Evolutionary conservation across 768 basidiomycete genomes (phyloP), one percentile per base, ranked within the genome.

Genomic region (Lentinula edodes): DNA sequence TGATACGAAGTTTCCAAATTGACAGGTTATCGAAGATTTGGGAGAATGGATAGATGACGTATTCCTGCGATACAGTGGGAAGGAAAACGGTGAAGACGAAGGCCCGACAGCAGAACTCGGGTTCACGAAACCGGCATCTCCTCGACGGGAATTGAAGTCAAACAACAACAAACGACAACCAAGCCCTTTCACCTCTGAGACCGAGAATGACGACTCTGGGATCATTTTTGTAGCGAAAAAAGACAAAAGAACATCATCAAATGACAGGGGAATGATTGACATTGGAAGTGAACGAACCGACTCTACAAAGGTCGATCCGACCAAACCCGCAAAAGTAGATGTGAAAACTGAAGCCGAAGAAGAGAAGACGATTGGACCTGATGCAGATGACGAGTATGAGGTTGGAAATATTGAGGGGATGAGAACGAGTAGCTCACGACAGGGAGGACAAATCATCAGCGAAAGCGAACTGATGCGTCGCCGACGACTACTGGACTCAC

Each of bases 11-110:
- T 16, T 16, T 53, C 28, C 18, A 39, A 16, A 34, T 53, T 36
- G 28, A 28, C 63, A 78, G 67, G 90, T 88, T 20, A 87, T 95
- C 65, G 80, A 85, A 63, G 90, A 93, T 64, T 78, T 95, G 63
- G 95, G 89, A 9, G 91, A 91, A 61, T 98, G 95, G 95, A 97
- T 98, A 60, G 83, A 87, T 66, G 85, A 87, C 61, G 82, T 87
- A 43, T 98, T 98, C 70, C 70, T 67, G 65, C 73, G 74, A 68
- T 73, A 72, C 51, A 43, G 41, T 18, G 42, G 56, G 18, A 53
- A 53, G 38, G 48, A 16, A 16, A 52, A 50, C 59, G 59, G 59
- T 20, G 41, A 63, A 62, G 61, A 66, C 61, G 58, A 53, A 36
- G 50, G 59, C 46, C 58, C 65, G 16, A 54, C 66, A 41, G 18